Conservation (phyloP, 805 yeast genomes). For the Starmera dryadoides region DNA sequence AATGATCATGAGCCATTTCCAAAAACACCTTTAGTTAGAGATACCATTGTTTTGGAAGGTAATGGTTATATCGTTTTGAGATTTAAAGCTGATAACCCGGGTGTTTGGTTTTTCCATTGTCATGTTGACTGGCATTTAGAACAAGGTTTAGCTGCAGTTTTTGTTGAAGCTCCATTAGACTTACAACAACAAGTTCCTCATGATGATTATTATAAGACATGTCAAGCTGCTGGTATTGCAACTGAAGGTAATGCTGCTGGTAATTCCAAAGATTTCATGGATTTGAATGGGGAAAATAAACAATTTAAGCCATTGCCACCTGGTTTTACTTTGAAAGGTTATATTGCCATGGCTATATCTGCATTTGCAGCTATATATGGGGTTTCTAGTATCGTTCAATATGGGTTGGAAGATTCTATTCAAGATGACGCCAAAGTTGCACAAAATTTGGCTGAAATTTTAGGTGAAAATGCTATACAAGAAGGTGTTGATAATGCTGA, state of each 20-base stretch:
- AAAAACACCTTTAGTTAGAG: conserved; percentile 57
- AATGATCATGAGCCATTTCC: conserved; percentile 39
- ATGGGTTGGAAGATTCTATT: conserved; percentile 58
- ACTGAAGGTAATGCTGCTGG: conserved; percentile 73
- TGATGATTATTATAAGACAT: conserved; percentile 40
- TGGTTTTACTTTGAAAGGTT: conserved; percentile 69
- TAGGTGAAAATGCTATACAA: neutral
- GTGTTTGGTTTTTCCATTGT: conserved; percentile 93
- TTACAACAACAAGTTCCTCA: conserved; percentile 37
- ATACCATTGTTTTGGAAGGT: conserved; percentile 60
- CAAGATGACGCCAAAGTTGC: conserved; percentile 37
- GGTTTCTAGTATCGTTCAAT: conserved; percentile 47
- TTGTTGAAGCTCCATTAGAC: conserved; percentile 62
- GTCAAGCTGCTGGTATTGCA: conserved; percentile 39
- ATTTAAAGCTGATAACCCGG: conserved; percentile 82
- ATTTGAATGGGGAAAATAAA: conserved; percentile 50
- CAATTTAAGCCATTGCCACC: conserved; percentile 59
- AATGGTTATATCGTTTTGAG: conserved; percentile 65
- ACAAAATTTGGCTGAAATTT: conserved; percentile 28
- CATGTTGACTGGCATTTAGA: conserved; percentile 82
- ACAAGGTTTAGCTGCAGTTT: conserved; percentile 69
- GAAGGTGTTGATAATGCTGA: neutral
- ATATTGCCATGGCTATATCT: conserved; percentile 51
- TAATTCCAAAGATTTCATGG: conserved; percentile 41
- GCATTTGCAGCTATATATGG: conserved; percentile 54